Percentiles rank a stretch among this genome's conserved stretches.
Conservation (phyloP, 2,329 filamentous ascomycete species). For the Curvularia sp. region DNA sequence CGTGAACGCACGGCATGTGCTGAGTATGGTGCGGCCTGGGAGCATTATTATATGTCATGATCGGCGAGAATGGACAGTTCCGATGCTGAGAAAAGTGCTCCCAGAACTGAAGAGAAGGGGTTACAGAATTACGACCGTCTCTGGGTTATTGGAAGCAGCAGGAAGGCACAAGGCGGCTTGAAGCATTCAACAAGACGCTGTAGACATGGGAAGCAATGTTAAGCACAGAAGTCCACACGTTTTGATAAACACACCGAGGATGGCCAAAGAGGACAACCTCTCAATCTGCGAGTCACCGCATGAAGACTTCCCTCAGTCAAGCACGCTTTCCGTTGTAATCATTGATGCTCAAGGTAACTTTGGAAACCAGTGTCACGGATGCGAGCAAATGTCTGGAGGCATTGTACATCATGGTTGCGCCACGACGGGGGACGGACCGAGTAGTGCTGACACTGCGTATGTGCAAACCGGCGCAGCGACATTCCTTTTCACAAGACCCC, state of each 20-base stretch:
- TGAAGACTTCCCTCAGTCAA: neutral
- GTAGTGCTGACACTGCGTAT: neutral
- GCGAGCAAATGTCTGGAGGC: neutral
- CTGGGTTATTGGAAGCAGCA: slow-evolving; percentile 26
- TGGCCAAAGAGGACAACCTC: neutral
- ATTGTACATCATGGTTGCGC: neutral
- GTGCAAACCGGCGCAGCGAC: neutral
- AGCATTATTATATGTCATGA: slow-evolving; percentile 89
- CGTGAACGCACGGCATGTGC: slow-evolving; percentile 78
- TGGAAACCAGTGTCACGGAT: neutral
- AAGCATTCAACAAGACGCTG: neutral
- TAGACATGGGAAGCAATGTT: neutral
- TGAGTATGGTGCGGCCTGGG: slow-evolving; percentile 80
- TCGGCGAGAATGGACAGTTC: slow-evolving; percentile 78
- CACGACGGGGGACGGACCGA: neutral
- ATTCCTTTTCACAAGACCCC: neutral
- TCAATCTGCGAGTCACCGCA: neutral
- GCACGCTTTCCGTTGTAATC: too few relatives aligned
- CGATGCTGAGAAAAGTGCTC: slow-evolving; percentile 77
- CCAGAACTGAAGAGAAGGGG: slow-evolving; percentile 73
- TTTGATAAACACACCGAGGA: neutral
- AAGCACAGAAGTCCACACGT: neutral
- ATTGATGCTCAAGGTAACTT: neutral
- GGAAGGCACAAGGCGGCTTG: neutral
- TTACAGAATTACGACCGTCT: slow-evolving; percentile 73